These are phyloP conservation scores for Ligustrum vulgare DNA, from an alignment of 257 asterid species.

Conservation along the genomic window DNA sequence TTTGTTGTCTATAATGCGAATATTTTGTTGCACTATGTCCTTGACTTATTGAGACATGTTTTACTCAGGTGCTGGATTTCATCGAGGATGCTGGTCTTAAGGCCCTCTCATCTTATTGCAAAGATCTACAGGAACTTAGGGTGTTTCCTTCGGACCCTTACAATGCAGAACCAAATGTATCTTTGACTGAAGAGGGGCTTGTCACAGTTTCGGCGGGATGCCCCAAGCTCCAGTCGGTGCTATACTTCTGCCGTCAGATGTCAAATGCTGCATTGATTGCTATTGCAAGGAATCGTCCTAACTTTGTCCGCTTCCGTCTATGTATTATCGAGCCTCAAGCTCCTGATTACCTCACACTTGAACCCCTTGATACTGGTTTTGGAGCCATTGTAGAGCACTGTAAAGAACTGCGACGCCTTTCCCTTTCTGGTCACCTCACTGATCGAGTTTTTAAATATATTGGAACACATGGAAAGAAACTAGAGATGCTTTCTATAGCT, in stretches of 20 bases:
- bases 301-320: slow-evolving; percentile 69
- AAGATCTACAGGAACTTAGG: slow-evolving; percentile 78
- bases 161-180: slow-evolving; percentile 74
- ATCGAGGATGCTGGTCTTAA: slow-evolving; percentile 90
- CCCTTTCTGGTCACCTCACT: slow-evolving; percentile 80
- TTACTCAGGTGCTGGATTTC: slow-evolving; percentile 72
- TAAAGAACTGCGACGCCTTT: slow-evolving; percentile 74
- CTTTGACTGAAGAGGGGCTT: slow-evolving; percentile 87
- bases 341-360: slow-evolving; percentile 77
- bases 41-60: neutral
- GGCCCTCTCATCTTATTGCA: slow-evolving; percentile 70
- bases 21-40: neutral
- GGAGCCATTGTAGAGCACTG: slow-evolving; percentile 92
- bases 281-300: slow-evolving; percentile 74
- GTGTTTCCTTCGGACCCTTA: slow-evolving; percentile 95
- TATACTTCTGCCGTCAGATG: slow-evolving; percentile 96
- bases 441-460: slow-evolving; percentile 76
- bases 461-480: slow-evolving; percentile 77
- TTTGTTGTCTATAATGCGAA: neutral
- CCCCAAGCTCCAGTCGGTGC: slow-evolving; percentile 86
- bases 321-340: slow-evolving; percentile 79
- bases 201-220: slow-evolving; percentile 88
- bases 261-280: slow-evolving; percentile 76
- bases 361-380: slow-evolving; percentile 81
- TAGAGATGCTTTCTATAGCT: slow-evolving; percentile 95